Evolutionary conservation across 805 yeast species (phyloP), one percentile per base, ranked within the genome.

Genomic region (Saccharomycopsis schoenii): DNA sequence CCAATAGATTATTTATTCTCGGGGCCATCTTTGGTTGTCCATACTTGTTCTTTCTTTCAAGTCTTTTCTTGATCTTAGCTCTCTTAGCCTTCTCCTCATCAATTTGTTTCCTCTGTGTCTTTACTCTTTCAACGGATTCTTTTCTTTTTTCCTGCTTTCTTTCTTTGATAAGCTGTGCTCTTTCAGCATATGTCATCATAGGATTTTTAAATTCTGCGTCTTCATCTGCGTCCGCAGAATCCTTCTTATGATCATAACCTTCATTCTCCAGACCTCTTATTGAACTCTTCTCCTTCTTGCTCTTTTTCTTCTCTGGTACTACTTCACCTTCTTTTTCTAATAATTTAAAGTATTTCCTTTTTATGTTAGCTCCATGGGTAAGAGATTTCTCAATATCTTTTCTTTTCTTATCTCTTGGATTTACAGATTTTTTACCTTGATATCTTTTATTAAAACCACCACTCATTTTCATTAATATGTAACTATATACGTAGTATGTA

Each of bases 11-110:
- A 60, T 83, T 85, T 61, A 92, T 89, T 72, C 96, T 82, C 15
- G 97, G 96, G 0, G 90, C 97, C 93, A 92, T 89, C 55, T 82
- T 73, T 1, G 97, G 97, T 71, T 92, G 98, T 0, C 98, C 98
- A 2, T 75, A 69, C 67, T 77, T 77, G 1, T 96, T 92, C 64
- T 76, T 84, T 61, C 79, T 76, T 9, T 77, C 73, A 58, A 85
- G 66, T 24, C 67, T 70, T 62, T 80, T 77, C 36, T 79, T 75
- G 66, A 79, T 80, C 40, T 67, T 74, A 69, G 75, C 80, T 67
- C 80, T 73, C 68, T 75, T 74, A 43, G 70, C 69, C 51, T 68
- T 75, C 62, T 75, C 82, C 68, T 71, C 70, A 52, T 76, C 75
- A 62, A 74, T 68, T 61, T 65, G 63, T 8, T 67, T 58, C 6